phyloP scores from a whole-genome alignment of 2,329 filamentous ascomycete genomes.

The Helotiales sp. region DNA sequence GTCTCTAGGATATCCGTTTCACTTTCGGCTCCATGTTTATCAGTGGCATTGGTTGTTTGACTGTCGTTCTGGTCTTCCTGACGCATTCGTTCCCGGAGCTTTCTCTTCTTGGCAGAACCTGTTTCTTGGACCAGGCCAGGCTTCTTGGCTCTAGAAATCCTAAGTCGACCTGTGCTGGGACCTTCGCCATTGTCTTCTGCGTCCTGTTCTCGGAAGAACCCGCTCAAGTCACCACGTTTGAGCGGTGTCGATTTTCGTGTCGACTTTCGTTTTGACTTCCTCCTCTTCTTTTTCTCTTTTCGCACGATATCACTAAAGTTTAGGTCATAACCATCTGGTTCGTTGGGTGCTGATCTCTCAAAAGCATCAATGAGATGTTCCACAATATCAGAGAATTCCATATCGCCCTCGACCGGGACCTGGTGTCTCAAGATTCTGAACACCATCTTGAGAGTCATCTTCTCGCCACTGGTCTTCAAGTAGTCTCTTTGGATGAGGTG shows the following conservation, averaged over 20 bases:
- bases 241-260: neutral
- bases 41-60: neutral
- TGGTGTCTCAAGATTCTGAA: conserved; percentile 30
- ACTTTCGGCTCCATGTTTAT: neutral
- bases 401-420: conserved; percentile 29
- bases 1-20: neutral
- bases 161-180: neutral
- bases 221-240: neutral
- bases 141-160: neutral
- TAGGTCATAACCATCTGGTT: conserved; percentile 13
- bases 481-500: conserved; percentile 42
- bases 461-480: conserved; percentile 41
- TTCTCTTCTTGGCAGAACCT: neutral
- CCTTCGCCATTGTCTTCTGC: neutral
- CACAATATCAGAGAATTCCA: conserved; percentile 32
- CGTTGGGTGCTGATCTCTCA: conserved; percentile 24
- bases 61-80: neutral
- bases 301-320: neutral
- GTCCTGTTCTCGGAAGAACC: neutral
- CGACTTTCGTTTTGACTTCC: neutral
- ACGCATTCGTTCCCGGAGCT: neutral
- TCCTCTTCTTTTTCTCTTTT: neutral
- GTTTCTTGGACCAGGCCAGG: neutral
- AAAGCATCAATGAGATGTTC: conserved; percentile 28
- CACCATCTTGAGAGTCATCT: conserved; percentile 30